Evolutionary conservation across 2,329 filamentous ascomycete genomes (phyloP).

Genomic region (Ambrosiella beaveri): DNA sequence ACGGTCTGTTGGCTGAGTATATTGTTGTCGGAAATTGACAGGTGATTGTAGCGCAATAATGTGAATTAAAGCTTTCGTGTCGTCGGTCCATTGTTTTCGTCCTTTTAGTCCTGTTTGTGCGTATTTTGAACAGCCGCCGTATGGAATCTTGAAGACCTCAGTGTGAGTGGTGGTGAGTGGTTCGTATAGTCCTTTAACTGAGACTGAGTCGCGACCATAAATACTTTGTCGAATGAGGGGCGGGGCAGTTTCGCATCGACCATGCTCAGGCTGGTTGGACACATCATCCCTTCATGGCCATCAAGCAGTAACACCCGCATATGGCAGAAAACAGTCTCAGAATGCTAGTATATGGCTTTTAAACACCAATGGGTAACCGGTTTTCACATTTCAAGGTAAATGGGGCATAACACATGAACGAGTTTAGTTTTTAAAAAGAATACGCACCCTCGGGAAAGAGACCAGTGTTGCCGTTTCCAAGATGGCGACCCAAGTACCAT

Average conservation of each 20-base stretch:
- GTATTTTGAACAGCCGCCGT: background rate
- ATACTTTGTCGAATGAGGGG: too few species aligned
- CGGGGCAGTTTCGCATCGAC: too few species aligned
- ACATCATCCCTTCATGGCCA: too few species aligned
- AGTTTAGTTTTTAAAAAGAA: slow-evolving; percentile 3
- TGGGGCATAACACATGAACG: background rate
- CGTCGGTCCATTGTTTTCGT: too few species aligned
- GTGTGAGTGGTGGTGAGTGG: background rate
- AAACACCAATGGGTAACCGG: too few species aligned
- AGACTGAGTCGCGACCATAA: background rate
- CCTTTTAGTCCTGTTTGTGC: too few species aligned
- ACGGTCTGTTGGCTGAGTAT: background rate
- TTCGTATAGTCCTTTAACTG: background rate
- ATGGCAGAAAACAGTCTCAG: too few species aligned
- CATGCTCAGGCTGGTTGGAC: too few species aligned
- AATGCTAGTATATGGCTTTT: too few species aligned
- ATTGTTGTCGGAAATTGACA: background rate
- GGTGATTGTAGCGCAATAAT: too few species aligned
- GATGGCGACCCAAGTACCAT: slow-evolving; percentile 64
- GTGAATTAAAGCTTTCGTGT: too few species aligned
- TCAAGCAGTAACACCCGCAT: too few species aligned
- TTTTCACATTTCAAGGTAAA: background rate
- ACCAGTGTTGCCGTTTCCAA: slow-evolving; percentile 55
- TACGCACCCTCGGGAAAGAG: slow-evolving; percentile 66
- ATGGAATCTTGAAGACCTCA: background rate